phyloP scores from a whole-genome alignment of 306 rosid species.

The Cucurbita moschata region DNA sequence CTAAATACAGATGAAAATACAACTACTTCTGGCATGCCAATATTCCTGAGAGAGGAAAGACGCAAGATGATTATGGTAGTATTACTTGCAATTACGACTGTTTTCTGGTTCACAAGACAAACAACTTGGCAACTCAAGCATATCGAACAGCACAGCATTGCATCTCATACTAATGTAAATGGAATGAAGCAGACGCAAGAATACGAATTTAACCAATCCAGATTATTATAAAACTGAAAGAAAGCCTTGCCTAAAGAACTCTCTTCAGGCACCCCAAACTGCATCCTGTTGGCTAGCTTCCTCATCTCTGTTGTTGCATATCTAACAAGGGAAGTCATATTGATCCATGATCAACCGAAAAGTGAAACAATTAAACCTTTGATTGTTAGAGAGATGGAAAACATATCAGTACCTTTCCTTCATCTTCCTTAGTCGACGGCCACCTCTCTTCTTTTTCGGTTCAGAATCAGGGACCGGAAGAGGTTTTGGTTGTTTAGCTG shows the following conservation, averaged over 20 bases:
- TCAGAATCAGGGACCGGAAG: slow-evolving; percentile 97
- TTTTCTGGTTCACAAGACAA: neutral
- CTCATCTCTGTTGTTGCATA: slow-evolving; percentile 6
- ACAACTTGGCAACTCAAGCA: neutral
- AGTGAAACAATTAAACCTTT: neutral
- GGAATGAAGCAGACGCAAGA: neutral
- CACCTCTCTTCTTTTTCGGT: slow-evolving; percentile 93
- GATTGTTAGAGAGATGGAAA: neutral
- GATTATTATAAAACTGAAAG: neutral
- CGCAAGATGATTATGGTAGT: neutral
- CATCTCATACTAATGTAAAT: neutral
- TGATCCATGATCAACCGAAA: neutral
- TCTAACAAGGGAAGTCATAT: neutral
- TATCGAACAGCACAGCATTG: neutral
- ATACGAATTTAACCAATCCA: neutral
- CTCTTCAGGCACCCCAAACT: slow-evolving; percentile 91
- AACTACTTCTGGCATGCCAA: neutral
- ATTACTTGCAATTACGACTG: neutral
- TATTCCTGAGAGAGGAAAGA: neutral
- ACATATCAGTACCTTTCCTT: slow-evolving; percentile 1
- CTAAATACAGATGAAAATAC: neutral
- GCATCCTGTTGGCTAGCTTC: slow-evolving; percentile 68
- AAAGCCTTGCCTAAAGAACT: slow-evolving; percentile 66
- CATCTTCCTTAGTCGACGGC: slow-evolving; percentile 14
- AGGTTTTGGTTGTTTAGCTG: slow-evolving; percentile 91